Base-by-base conservation (phyloP, 257 asterid genomes). In the Ophiorrhiza pumila region DNA sequence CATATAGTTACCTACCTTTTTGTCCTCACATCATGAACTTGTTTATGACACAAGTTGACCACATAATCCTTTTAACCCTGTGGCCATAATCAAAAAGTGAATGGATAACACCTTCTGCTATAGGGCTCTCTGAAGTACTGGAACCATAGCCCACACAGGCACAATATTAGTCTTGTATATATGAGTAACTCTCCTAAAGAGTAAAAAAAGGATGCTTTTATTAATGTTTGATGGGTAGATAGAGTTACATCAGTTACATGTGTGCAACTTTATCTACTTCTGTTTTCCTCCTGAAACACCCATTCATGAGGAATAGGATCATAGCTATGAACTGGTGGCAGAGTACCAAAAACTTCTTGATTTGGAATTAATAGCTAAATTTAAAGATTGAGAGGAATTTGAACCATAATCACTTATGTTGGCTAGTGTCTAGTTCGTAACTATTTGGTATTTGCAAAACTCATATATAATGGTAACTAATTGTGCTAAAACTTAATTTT, bases 1-100 rank as follows among this genome's bases (percentile, higher is more conserved):
- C 82, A 76, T 81, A 76, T 81, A 71, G 57, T 83, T 75, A 71
- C 81, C 85, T 66, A 81, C 70, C 75, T 76, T 76, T 72, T 85
- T 80, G 86, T 82, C 87, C 79, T 68, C 69, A 64, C 73, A 68
- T 70, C 69, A 45, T 65, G 77, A 67, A 59, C 73, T 75, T 77
- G 22, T 75, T 31, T 11, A 25, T 61, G 77, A 70, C 29, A 32
- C 67, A 71, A 37, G 72, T 58, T 67, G 67, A 47, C 65, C 50
- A 47, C 63, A n/a, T 62, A 46, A 56, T 39, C 56, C 65, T 61
- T 43, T 31, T 56, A 31, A 15, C 55, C 67, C 15, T 46, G 59
- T 76, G 57, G 71, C 71, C 50, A 69, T 60, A 35, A 25, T n/a
- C 46, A 25, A 22, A 61, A 76, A 53, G 65, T n/a, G n/a, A n/a